Conservation (phyloP, 768 basidiomycete genomes). For the Lactarius quietus region DNA sequence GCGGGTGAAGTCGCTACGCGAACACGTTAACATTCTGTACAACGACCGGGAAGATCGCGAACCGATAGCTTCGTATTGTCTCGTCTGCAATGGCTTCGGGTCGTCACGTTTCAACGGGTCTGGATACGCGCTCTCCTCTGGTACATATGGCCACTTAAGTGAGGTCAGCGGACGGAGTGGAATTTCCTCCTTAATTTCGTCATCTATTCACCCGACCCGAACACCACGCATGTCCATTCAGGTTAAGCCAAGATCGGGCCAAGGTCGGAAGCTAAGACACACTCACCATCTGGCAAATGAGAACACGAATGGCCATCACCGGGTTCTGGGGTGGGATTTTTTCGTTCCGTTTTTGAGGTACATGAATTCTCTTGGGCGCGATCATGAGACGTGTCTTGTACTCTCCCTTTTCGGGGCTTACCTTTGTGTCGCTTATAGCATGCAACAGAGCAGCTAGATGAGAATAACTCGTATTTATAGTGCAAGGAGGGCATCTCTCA, state of each 20-base stretch:
- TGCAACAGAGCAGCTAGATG: slow-evolving; percentile 65
- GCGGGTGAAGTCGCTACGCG: slow-evolving; percentile 61
- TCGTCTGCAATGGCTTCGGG: slow-evolving; percentile 68
- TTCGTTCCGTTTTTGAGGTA: not conserved
- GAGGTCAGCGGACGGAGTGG: slow-evolving; percentile 65
- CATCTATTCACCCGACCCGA: slow-evolving; percentile 8
- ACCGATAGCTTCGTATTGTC: slow-evolving; percentile 83
- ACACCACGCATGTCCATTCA: too few species aligned
- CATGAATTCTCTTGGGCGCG: slow-evolving; percentile 2
- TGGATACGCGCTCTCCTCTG: slow-evolving; percentile 72
- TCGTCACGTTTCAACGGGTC: slow-evolving; percentile 86
- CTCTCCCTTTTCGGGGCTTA: slow-evolving; percentile 27
- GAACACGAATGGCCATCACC: not conserved
- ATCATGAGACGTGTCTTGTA: not conserved
- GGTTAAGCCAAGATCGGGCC: not conserved
- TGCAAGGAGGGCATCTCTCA: not conserved
- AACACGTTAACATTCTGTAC: not conserved
- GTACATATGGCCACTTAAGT: slow-evolving; percentile 83
- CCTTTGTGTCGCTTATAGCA: slow-evolving; percentile 81
- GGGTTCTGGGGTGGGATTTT: not conserved
- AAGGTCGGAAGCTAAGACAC: not conserved
- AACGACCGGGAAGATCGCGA: slow-evolving; percentile 18
- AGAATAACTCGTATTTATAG: not conserved
- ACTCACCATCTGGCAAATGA: not conserved
- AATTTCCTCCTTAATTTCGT: slow-evolving; percentile 29